phyloP scores from a whole-genome alignment of 768 basidiomycete species.

The Cystoderma amianthinum region DNA sequence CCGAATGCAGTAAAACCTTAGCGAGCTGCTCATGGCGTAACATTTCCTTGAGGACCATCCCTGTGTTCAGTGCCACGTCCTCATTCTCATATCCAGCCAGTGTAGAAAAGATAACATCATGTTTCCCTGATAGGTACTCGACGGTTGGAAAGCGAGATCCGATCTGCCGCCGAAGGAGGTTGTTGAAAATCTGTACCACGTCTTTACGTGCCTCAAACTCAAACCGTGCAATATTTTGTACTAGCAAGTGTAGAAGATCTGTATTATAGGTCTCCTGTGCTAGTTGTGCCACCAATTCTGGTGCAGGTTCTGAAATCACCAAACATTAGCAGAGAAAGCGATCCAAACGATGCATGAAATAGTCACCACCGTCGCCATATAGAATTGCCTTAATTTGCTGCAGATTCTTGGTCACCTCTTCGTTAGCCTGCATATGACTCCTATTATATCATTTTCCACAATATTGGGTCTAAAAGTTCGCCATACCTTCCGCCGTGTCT shows the following conservation, averaged over 20 bases:
- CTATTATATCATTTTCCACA: not conserved
- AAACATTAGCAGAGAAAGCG: slow-evolving; percentile 5
- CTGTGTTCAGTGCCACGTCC: slow-evolving; percentile 94
- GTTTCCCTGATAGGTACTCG: slow-evolving; percentile 80
- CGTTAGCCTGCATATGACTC: slow-evolving; percentile 55
- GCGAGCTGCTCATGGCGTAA: slow-evolving; percentile 86
- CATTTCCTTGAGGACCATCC: slow-evolving; percentile 98
- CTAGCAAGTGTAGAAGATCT: slow-evolving; percentile 76
- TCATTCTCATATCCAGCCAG: slow-evolving; percentile 93
- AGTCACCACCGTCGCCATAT: slow-evolving; percentile 81
- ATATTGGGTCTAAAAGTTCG: no score
- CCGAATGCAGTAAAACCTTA: slow-evolving; percentile 86
- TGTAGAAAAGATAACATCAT: slow-evolving; percentile 71
- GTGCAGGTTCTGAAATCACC: slow-evolving; percentile 56
- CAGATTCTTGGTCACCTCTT: slow-evolving; percentile 85
- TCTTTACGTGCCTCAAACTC: slow-evolving; percentile 94
- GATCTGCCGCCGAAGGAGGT: slow-evolving; percentile 85
- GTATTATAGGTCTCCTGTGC: slow-evolving; percentile 94
- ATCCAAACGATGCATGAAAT: slow-evolving; percentile 1
- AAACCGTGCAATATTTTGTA: slow-evolving; percentile 77
- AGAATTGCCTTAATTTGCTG: slow-evolving; percentile 87
- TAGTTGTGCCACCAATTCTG: slow-evolving; percentile 89
- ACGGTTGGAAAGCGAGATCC: slow-evolving; percentile 94
- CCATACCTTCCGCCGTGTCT: slow-evolving; percentile 77
- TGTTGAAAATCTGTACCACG: slow-evolving; percentile 83